Conservation (phyloP, 495 filamentous ascomycete species). For the Diplogelasinospora grovesii region DNA sequence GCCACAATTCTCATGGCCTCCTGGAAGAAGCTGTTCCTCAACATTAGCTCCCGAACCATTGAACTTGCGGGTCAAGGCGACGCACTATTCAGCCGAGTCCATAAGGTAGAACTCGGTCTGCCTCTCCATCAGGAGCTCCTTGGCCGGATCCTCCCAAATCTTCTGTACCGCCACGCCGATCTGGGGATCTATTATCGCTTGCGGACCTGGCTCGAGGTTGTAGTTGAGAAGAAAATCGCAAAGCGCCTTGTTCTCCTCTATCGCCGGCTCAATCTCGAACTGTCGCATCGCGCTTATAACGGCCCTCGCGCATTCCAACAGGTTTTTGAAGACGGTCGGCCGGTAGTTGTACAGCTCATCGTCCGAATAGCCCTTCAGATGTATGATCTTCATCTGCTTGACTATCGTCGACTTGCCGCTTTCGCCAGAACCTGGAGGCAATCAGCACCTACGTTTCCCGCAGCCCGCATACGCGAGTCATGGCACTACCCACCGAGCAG, state of each 20-base stretch:
- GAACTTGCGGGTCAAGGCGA: conserved; percentile 6
- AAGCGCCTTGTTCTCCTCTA: conserved; percentile 62
- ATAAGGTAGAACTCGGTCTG: conserved; percentile 98
- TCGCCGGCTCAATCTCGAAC: conserved; percentile 71
- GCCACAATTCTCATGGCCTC: conserved; percentile 82
- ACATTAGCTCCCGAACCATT: neutral
- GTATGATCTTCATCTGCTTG: conserved; percentile 99
- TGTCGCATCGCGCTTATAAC: conserved; percentile 83
- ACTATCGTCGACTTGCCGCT: conserved; percentile 99
- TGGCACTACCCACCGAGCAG: conserved; percentile 76
- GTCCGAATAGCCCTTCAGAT: conserved; percentile 89
- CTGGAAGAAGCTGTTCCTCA: conserved; percentile 79
- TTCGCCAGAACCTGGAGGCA: conserved; percentile 76
- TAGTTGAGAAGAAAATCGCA: conserved; percentile 80
- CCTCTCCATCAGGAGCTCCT: conserved; percentile 79
- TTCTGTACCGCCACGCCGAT: conserved; percentile 77
- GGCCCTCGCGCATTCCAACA: conserved; percentile 91
- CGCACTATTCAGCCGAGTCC: conserved; percentile 98
- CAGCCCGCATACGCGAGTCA: no score
- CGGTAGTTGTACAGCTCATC: conserved; percentile 91
- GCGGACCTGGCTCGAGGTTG: conserved; percentile 81
- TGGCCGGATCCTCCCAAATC: conserved; percentile 85
- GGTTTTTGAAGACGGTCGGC: conserved; percentile 94
- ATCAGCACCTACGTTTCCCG: no score
- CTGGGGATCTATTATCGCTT: conserved; percentile 67